Conservation (phyloP, 306 rosid species). For the Abrus pulchellus region DNA sequence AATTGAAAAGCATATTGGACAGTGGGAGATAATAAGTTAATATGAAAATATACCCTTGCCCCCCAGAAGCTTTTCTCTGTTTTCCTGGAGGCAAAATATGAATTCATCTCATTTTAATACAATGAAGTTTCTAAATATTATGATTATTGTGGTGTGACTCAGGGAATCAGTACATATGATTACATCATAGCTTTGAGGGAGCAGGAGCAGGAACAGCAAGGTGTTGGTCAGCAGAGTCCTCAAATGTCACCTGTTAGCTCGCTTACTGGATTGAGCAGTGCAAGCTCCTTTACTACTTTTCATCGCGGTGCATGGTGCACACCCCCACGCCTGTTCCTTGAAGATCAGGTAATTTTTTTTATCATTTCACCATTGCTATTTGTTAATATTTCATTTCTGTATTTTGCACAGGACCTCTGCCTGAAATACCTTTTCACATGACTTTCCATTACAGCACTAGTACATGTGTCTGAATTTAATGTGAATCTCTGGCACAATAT, state of each 20-base stretch:
- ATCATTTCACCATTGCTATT: slow-evolving; percentile 18
- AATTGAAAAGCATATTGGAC: neutral
- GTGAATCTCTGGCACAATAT: neutral
- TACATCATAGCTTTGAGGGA: slow-evolving; percentile 98
- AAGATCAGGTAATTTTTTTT: slow-evolving; percentile 81
- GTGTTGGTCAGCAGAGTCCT: slow-evolving; percentile 91
- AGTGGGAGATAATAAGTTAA: neutral
- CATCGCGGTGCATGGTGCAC: slow-evolving; percentile 98
- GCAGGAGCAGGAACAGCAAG: slow-evolving; percentile 93
- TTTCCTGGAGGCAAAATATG: neutral
- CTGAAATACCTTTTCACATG: slow-evolving; percentile 6
- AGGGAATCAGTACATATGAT: slow-evolving; percentile 99
- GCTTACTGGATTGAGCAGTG: slow-evolving; percentile 94
- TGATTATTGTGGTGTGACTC: slow-evolving; percentile 34
- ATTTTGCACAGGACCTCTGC: slow-evolving; percentile 19
- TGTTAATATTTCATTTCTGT: slow-evolving; percentile 4
- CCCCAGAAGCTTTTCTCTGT: neutral
- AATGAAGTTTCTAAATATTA: slow-evolving; percentile 14
- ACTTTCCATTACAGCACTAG: slow-evolving; percentile 1
- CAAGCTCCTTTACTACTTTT: slow-evolving; percentile 91
- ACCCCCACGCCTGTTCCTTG: slow-evolving; percentile 91
- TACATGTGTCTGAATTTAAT: slow-evolving; percentile 2
- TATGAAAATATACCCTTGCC: neutral
- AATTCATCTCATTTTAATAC: neutral
- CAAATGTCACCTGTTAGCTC: slow-evolving; percentile 99